phyloP scores from a whole-genome alignment of 2,329 filamentous ascomycete genomes.

The Escovopsis sp. region DNA sequence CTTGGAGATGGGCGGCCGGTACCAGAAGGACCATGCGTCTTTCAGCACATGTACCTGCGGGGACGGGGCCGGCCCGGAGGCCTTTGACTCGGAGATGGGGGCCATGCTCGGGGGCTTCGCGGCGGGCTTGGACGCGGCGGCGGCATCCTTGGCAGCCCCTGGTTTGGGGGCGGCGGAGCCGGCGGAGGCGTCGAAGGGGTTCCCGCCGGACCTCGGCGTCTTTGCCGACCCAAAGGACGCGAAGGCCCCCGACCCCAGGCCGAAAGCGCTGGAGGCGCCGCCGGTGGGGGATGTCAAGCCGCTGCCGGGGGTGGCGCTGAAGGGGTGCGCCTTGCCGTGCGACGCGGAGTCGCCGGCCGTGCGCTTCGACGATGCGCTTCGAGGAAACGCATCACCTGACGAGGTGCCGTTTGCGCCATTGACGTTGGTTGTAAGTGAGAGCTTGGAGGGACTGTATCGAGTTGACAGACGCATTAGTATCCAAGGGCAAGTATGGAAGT shows the following conservation, averaged over 20 bases:
- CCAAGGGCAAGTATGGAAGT: background rate
- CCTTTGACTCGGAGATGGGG: conserved; percentile 29
- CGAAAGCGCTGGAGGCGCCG: conserved; percentile 76
- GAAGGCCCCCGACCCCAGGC: conserved; percentile 86
- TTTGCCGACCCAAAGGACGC: conserved; percentile 73
- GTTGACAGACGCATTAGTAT: conserved; percentile 9
- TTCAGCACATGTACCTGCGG: conserved; percentile 46
- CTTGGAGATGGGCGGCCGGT: conserved; percentile 89
- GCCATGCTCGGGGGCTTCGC: conserved; percentile 24
- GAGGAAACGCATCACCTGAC: conserved; percentile 41
- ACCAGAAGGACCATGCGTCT: conserved; percentile 93
- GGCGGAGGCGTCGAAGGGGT: conserved; percentile 64
- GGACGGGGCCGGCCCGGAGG: conserved; percentile 20
- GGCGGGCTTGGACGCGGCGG: conserved; percentile 10
- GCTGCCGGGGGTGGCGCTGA: conserved; percentile 59
- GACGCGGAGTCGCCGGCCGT: conserved; percentile 52
- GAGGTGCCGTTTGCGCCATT: conserved; percentile 35
- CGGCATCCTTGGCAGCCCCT: conserved; percentile 16
- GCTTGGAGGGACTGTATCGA: conserved; percentile 59
- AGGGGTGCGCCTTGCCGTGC: conserved; percentile 64
- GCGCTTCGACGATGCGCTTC: conserved; percentile 56
- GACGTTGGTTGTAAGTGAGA: conserved; percentile 69
- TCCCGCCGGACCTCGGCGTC: conserved; percentile 73
- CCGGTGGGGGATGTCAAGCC: conserved; percentile 27
- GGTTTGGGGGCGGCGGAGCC: conserved; percentile 24